Evolutionary conservation across 768 basidiomycete species (phyloP), one percentile per base, ranked within the genome.

Genomic region (Leccinum olivaceopallidum): DNA sequence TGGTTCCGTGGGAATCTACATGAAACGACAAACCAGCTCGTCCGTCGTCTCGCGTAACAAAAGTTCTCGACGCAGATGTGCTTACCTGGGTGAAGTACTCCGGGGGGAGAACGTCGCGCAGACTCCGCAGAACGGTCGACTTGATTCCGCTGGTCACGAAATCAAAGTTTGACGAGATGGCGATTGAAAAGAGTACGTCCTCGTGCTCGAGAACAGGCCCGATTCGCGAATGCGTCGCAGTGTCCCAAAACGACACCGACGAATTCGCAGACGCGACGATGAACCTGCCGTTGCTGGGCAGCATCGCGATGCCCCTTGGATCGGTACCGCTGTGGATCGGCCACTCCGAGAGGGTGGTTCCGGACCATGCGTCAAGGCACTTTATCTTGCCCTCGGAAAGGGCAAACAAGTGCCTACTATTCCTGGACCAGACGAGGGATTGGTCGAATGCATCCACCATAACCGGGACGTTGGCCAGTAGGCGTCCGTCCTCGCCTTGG

Each of bases 171-270:
- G 36, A 8, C 4, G 65, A 63, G 37, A 66, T 34, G n/a, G 47
- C 39, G 42, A 63, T 53, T 2, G 61, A 58, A 6, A 55, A 32
- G n/a, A 67, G 8, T 14, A 28, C 18, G 1, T 42, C 62, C 3
- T 18, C 24, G 4, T 56, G 3, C 5, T 67, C 34, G 16, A 67
- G 28, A 51, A 67, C 5, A 6, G 58, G 22, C 7, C 65, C 61
- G 7, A 60, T 56, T 24, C n/a, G 65, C 18, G 37, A 8, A 13
- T 50, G 47, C 2, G 58, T 63, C 7, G n/a, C 26, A 20, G 56
- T 56, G 24, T 66, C 65, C 65, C 65, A 67, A 32, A 66, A 63
- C 1, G 56, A 58, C 26, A 67, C 6, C 0, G 55, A 56, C 9
- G 55, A 62, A 14, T 48, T 18, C 9, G 57, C 60, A 0, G 36